phyloP scores from a whole-genome alignment of 2,329 filamentous ascomycete species.

The Pestalotiopsis sp. region DNA sequence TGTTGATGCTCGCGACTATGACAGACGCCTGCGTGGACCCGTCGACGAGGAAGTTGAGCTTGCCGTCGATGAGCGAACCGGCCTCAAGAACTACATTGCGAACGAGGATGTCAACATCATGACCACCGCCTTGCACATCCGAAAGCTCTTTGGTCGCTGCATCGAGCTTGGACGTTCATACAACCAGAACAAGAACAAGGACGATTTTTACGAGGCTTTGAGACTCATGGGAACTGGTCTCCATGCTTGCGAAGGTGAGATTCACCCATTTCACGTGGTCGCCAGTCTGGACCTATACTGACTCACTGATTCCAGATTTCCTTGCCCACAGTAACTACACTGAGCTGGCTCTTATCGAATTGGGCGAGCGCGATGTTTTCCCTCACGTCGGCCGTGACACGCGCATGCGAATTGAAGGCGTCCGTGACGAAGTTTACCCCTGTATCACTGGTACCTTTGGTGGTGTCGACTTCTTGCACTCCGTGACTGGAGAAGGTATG shows the following conservation, averaged over 20 bases:
- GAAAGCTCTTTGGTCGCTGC: slow-evolving; percentile 70
- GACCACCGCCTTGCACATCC: slow-evolving; percentile 78
- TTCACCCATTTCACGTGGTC: background rate
- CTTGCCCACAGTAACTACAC: slow-evolving; percentile 93
- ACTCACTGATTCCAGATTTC: slow-evolving; percentile 60
- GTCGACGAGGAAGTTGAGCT: slow-evolving; percentile 80
- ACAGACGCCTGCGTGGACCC: slow-evolving; percentile 78
- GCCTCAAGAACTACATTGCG: slow-evolving; percentile 94
- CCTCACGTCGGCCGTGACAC: slow-evolving; percentile 82
- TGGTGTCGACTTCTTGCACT: slow-evolving; percentile 92
- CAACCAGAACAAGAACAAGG: slow-evolving; percentile 63
- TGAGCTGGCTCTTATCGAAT: slow-evolving; percentile 84
- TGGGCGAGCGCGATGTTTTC: slow-evolving; percentile 81
- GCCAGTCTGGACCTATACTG: slow-evolving; percentile 5
- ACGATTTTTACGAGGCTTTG: slow-evolving; percentile 85
- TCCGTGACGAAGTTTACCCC: slow-evolving; percentile 70
- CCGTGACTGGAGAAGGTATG: slow-evolving; percentile 71
- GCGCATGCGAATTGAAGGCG: slow-evolving; percentile 70
- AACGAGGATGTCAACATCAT: slow-evolving; percentile 78
- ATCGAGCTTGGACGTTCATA: slow-evolving; percentile 83
- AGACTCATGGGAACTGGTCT: slow-evolving; percentile 84
- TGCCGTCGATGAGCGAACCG: slow-evolving; percentile 72
- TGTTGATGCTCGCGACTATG: slow-evolving; percentile 79
- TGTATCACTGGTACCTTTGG: slow-evolving; percentile 91
- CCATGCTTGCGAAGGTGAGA: slow-evolving; percentile 79